Percentiles rank a stretch among this genome's conserved stretches.
These are phyloP conservation scores for Myxozyma monticola DNA, from an alignment of 805 yeast species.

Conservation along the genomic window DNA sequence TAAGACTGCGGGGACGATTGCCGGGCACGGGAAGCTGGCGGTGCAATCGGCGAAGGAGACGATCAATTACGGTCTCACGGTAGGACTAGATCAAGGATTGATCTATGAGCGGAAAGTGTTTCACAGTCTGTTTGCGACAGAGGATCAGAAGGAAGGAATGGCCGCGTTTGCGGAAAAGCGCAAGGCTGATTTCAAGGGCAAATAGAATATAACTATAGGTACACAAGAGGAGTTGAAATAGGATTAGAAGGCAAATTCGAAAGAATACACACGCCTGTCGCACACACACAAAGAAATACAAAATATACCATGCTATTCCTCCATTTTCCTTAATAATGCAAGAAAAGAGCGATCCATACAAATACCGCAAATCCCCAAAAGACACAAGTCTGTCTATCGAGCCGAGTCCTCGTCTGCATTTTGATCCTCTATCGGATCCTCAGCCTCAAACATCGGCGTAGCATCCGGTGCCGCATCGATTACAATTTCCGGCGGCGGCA, in stretches of 20 bases:
- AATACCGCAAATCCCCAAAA: no score
- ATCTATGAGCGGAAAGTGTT: conserved; percentile 47
- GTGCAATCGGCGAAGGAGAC: conserved; percentile 50
- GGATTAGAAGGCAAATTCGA: no score
- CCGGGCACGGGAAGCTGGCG: conserved; percentile 47
- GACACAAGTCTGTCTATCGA: neutral
- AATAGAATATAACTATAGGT: conserved; percentile 8
- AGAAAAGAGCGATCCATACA: no score
- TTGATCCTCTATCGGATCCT: neutral
- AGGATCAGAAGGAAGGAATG: conserved; percentile 54
- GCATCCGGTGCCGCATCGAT: conserved; percentile 12
- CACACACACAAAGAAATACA: no score
- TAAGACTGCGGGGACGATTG: conserved; percentile 47
- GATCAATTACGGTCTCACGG: conserved; percentile 45
- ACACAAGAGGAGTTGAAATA: no score
- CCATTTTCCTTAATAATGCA: no score
- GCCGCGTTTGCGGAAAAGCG: conserved; percentile 47
- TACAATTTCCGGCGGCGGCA: conserved; percentile 15
- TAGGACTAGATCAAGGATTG: conserved; percentile 44
- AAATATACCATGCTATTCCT: no score
- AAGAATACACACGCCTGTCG: no score
- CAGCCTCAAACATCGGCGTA: neutral
- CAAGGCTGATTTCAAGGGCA: conserved; percentile 24
- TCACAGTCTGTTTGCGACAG: conserved; percentile 48
- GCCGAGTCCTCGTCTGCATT: conserved; percentile 9